Evolutionary conservation across 2,329 filamentous ascomycete genomes (phyloP).

Genomic region (Aureobasidium vineae): DNA sequence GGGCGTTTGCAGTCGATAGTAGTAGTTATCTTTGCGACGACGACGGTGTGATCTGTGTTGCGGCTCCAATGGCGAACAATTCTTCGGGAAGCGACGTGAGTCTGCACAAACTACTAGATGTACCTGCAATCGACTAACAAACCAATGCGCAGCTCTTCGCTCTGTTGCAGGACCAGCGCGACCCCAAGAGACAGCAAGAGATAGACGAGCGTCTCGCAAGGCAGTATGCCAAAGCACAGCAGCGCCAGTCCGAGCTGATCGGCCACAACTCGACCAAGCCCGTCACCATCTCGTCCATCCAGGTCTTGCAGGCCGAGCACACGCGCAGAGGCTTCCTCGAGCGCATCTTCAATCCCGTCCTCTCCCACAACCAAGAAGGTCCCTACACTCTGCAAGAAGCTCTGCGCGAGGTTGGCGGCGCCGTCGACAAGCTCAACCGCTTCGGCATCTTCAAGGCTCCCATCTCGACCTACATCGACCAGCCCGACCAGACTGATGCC

Average conservation of each 20-base stretch:
- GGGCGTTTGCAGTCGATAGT: neutral
- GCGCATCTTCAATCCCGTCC: slow-evolving; percentile 72
- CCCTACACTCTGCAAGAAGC: slow-evolving; percentile 79
- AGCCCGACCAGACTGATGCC: slow-evolving; percentile 66
- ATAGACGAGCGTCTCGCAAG: slow-evolving; percentile 58
- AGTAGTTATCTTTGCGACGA: slow-evolving; percentile 17
- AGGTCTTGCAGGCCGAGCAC: slow-evolving; percentile 76
- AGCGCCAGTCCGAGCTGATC: slow-evolving; percentile 65
- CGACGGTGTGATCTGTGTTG: slow-evolving; percentile 14
- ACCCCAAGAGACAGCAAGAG: slow-evolving; percentile 60
- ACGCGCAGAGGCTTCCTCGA: slow-evolving; percentile 84
- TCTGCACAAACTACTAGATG: neutral
- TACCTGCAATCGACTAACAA: neutral
- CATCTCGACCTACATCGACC: slow-evolving; percentile 78
- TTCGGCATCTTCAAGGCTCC: slow-evolving; percentile 87
- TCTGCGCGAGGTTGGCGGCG: slow-evolving; percentile 66
- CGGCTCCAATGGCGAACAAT: slow-evolving; percentile 23
- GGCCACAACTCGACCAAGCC: slow-evolving; percentile 81
- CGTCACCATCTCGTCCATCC: slow-evolving; percentile 81
- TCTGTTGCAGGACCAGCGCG: slow-evolving; percentile 57
- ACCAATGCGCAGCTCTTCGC: slow-evolving; percentile 54
- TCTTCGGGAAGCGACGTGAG: slow-evolving; percentile 23
- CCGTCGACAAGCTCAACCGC: slow-evolving; percentile 70
- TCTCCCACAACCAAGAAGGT: slow-evolving; percentile 64
- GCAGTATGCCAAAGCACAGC: slow-evolving; percentile 62